phyloP scores from a whole-genome alignment of 352 stramenopile species.

The Globisporangium uncinulatum region DNA sequence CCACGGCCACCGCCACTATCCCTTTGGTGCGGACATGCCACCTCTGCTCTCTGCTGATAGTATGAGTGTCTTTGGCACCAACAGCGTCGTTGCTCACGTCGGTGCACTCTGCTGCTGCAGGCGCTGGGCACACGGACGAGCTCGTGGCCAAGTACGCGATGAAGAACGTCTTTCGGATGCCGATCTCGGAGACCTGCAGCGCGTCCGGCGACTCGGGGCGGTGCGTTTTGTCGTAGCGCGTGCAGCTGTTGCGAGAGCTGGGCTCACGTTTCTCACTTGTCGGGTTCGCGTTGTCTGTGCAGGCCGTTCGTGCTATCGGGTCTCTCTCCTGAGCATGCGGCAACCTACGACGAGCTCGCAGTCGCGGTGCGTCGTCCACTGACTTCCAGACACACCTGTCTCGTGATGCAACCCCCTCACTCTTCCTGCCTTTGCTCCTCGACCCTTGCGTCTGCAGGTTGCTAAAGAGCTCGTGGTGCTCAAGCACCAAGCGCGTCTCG shows the following conservation, averaged over 20 bases:
- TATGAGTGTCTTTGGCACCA: too few species aligned
- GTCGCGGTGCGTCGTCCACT: constrained; percentile 29
- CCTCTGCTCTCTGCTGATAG: background rate
- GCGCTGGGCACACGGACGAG: constrained; percentile 65
- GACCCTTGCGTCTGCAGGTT: constrained; percentile 23
- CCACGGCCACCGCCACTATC: constrained; percentile 80
- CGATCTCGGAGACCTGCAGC: constrained; percentile 74
- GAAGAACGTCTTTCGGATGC: constrained; percentile 83
- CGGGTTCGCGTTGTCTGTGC: background rate
- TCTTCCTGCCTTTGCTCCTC: background rate
- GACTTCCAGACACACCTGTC: too few species aligned
- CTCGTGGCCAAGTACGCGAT: constrained; percentile 76
- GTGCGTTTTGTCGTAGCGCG: constrained; percentile 18
- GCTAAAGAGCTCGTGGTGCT: constrained; percentile 76
- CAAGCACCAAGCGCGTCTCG: constrained; percentile 60
- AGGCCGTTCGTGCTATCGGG: constrained; percentile 79
- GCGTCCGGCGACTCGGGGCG: constrained; percentile 65
- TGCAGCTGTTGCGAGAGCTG: background rate
- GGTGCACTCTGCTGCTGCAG: constrained; percentile 16
- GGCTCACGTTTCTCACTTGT: background rate
- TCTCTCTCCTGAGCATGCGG: constrained; percentile 48
- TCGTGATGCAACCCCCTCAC: too few species aligned
- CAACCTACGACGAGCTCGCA: constrained; percentile 69
- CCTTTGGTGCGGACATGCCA: constrained; percentile 49
- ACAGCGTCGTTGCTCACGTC: background rate